Conservation (phyloP, 1,284 basidiomycete species). For the Tylopilus sp. region DNA sequence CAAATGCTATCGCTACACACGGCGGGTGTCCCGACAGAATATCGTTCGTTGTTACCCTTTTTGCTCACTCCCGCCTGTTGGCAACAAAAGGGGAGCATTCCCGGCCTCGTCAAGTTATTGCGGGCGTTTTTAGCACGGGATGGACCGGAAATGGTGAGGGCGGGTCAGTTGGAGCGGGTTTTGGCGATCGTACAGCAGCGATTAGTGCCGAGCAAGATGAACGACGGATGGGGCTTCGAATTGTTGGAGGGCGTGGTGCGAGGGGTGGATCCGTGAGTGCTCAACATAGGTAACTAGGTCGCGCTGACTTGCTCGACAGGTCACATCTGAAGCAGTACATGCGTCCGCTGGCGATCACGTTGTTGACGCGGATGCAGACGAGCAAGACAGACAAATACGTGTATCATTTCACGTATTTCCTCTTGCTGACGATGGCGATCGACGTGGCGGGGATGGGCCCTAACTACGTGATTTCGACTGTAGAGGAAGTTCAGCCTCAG, state of each 20-base stretch:
- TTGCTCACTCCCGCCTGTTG: constrained; percentile 86
- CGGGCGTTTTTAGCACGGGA: constrained; percentile 83
- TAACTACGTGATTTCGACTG: constrained; percentile 70
- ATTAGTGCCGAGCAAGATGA: constrained; percentile 82
- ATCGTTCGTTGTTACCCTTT: constrained; percentile 77
- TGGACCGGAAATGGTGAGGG: constrained; percentile 61
- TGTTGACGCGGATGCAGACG: constrained; percentile 83
- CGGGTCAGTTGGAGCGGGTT: constrained; percentile 75
- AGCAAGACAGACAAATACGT: constrained; percentile 90
- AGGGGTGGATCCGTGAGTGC: constrained; percentile 68
- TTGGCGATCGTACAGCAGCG: constrained; percentile 91
- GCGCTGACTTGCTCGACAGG: constrained; percentile 39
- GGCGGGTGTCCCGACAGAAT: constrained; percentile 67
- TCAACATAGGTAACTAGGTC: too few species aligned
- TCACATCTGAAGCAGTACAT: constrained; percentile 69
- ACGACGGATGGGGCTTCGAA: constrained; percentile 92
- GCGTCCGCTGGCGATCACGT: constrained; percentile 74
- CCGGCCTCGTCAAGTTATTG: constrained; percentile 87
- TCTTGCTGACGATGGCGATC: constrained; percentile 74
- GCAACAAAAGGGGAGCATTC: constrained; percentile 95
- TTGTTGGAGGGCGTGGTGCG: constrained; percentile 78
- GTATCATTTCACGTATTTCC: constrained; percentile 79
- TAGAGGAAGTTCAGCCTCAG: constrained; percentile 88
- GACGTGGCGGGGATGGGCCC: constrained; percentile 70
- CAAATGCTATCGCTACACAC: constrained; percentile 91